Percentiles rank a stretch among this genome's conserved stretches.
phyloP scores from a whole-genome alignment of 228 moss, liverwort and hornwort species.

The Sphagnum fallax region DNA sequence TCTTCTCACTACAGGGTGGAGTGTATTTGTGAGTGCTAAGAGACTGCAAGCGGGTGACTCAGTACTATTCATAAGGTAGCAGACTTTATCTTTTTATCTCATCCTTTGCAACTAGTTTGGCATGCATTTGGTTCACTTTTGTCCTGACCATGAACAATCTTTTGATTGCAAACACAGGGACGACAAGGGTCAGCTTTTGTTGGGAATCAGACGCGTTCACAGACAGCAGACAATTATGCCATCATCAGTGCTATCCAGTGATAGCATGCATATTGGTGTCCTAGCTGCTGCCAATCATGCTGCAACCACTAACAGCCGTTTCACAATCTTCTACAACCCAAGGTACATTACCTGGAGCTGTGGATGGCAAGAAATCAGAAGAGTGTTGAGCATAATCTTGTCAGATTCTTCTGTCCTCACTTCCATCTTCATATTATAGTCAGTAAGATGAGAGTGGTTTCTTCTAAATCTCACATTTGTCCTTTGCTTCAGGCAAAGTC shows the following conservation, averaged over 20 bases:
- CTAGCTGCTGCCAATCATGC: constrained; percentile 98
- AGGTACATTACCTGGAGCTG: constrained; percentile 32
- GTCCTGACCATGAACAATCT: no score
- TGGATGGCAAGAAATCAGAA: no score
- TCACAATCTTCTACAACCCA: constrained; percentile 97
- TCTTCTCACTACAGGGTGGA: constrained; percentile 97
- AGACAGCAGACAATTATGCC: constrained; percentile 92
- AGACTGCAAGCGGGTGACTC: constrained; percentile 97
- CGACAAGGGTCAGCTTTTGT: constrained; percentile 86
- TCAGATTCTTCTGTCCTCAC: no score
- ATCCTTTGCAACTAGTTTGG: no score
- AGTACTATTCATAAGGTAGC: constrained; percentile 87
- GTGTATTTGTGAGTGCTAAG: constrained; percentile 96
- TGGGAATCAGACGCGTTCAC: constrained; percentile 90
- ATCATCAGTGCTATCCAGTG: constrained; percentile 87
- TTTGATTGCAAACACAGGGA: constrained; percentile 30
- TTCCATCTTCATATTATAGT: no score
- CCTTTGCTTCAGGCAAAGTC: constrained; percentile 68
- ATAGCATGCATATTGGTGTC: constrained; percentile 98
- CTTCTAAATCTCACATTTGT: no score
- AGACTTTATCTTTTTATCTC: no score
- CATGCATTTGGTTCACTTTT: no score
- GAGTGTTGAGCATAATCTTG: no score
- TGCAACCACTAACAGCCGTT: constrained; percentile 76
- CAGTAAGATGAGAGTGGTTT: no score